A percentile compares a stretch with the other conserved stretches of the same genome.
phyloP scores from a whole-genome alignment of 148 eudicot genomes.

The Vaccinium darrowii region DNA sequence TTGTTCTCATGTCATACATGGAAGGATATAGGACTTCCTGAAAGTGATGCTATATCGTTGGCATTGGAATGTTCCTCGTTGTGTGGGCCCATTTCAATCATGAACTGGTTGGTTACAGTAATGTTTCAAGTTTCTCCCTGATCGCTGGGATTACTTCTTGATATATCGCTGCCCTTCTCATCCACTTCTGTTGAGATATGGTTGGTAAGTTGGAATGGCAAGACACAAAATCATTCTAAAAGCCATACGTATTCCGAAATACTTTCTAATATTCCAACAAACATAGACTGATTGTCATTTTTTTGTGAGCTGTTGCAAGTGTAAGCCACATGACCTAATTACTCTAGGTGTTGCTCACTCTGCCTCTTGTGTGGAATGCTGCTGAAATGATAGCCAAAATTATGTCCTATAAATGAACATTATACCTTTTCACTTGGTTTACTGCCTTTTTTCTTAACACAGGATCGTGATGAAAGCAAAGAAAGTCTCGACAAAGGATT shows the following conservation, averaged over 20 bases:
- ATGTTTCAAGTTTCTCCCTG: not conserved
- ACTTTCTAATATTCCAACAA: not conserved
- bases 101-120: not conserved
- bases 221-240: not conserved
- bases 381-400: not conserved
- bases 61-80: not conserved
- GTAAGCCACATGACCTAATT: conserved; percentile 4
- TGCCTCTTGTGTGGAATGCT: not conserved
- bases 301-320: not conserved
- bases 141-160: not conserved
- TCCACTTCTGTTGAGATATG: not conserved
- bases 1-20: not conserved
- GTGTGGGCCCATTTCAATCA: not conserved
- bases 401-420: not conserved
- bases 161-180: not conserved
- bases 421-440: not conserved
- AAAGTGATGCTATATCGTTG: not conserved
- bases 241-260: not conserved
- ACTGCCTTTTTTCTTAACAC: not conserved
- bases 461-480: conserved; percentile 67
- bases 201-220: not conserved
- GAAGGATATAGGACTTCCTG: not conserved
- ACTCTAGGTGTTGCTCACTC: not conserved
- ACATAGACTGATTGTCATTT: not conserved
- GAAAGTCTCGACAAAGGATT: conserved; percentile 43